These are phyloP conservation scores for Vachellia pachyceras DNA, from an alignment of 306 rosid species.

Conservation along the genomic window DNA sequence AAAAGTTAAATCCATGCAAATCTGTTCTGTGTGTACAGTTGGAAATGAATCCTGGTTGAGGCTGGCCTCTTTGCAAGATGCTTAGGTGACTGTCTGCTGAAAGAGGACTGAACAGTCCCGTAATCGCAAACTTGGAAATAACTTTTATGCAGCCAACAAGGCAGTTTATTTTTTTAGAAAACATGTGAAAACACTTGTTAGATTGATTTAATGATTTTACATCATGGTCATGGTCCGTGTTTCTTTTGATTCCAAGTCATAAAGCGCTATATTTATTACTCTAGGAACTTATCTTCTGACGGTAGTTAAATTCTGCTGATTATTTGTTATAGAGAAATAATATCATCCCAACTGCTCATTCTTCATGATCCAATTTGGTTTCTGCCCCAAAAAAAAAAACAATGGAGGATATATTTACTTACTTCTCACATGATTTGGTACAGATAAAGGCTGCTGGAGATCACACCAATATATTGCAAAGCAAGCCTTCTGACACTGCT, in stretches of 20 bases:
- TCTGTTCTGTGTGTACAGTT: neutral
- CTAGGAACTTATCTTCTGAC: neutral
- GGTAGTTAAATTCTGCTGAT: neutral
- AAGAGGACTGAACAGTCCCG: neutral
- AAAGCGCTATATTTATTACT: neutral
- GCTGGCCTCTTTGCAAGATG: constrained; percentile 8
- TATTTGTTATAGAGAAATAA: neutral
- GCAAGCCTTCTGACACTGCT: constrained; percentile 22
- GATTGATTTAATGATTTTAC: constrained; percentile 28
- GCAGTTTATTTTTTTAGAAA: neutral
- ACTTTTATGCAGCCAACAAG: neutral
- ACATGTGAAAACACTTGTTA: neutral
- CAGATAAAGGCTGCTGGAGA: constrained; percentile 10
- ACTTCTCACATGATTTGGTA: constrained; percentile 23
- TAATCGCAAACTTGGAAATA: constrained; percentile 8
- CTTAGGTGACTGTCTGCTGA: no score
- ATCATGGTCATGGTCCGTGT: neutral
- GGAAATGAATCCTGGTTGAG: neutral
- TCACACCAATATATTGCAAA: constrained; percentile 31
- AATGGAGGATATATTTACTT: constrained; percentile 3
- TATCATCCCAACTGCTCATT: neutral
- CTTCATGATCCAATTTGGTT: neutral
- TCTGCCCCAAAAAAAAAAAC: neutral
- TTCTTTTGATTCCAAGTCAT: neutral
- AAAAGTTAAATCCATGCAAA: neutral